A percentile compares a stretch with the other conserved stretches of the same genome.
Conservation (phyloP, 768 basidiomycete species). For the Tulasnella sp. region DNA sequence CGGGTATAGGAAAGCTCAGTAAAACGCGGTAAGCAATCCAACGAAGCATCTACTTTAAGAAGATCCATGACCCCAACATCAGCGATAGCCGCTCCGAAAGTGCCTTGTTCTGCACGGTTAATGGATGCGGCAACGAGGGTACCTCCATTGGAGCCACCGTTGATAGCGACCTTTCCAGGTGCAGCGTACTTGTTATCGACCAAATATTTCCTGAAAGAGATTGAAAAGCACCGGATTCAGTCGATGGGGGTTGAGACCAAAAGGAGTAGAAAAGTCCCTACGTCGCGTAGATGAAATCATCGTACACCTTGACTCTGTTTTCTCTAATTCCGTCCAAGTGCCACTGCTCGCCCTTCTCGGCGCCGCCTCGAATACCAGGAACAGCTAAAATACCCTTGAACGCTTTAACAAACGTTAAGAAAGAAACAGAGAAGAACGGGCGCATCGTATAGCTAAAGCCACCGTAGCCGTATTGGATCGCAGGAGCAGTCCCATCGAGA, state of each 20-base stretch:
- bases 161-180: constrained; percentile 63
- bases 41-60: constrained; percentile 47
- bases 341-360: constrained; percentile 82
- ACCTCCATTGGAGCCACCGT: constrained; percentile 79
- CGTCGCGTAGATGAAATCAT: constrained; percentile 77
- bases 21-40: neutral
- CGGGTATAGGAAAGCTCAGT: neutral
- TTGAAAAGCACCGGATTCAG: neutral
- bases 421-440: constrained; percentile 62
- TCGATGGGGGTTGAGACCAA: constrained; percentile 40
- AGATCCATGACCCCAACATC: constrained; percentile 79
- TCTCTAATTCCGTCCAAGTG: constrained; percentile 63
- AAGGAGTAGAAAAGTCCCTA: constrained; percentile 63
- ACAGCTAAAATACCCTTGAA: constrained; percentile 61
- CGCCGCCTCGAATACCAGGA: constrained; percentile 48
- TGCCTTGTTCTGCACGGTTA: constrained; percentile 66
- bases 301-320: constrained; percentile 64
- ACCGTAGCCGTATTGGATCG: constrained; percentile 81
- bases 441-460: constrained; percentile 66
- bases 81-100: constrained; percentile 68
- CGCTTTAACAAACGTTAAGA: constrained; percentile 63
- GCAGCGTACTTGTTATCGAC: constrained; percentile 64
- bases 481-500: constrained; percentile 70
- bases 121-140: constrained; percentile 77
- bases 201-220: constrained; percentile 50